Evolutionary conservation across 208 protist species (phyloP).

Genomic region (Trypanosoma theileri): DNA sequence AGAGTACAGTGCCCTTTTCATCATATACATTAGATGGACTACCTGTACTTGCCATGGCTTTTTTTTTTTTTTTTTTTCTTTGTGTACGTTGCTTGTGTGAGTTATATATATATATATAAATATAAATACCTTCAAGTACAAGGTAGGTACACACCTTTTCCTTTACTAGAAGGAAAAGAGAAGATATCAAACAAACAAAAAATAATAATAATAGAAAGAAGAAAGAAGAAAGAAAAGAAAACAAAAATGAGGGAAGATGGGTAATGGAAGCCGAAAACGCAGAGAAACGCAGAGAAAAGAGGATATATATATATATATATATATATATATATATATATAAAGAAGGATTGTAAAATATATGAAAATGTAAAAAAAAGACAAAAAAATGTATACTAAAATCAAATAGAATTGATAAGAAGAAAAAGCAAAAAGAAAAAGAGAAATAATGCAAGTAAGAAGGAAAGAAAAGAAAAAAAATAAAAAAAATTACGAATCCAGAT

Average conservation of each 20-base stretch:
- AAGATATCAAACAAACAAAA: constrained; percentile 6
- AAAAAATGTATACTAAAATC: background rate
- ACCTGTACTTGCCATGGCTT: constrained; percentile 40
- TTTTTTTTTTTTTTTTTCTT: background rate
- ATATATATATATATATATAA: too few species aligned
- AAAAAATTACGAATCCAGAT: background rate
- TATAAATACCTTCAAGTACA: too few species aligned
- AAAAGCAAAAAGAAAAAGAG: background rate
- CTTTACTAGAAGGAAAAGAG: background rate
- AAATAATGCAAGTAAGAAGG: background rate
- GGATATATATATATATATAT: too few species aligned
- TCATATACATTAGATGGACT: constrained; percentile 60
- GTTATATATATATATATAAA: too few species aligned
- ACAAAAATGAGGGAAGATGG: background rate
- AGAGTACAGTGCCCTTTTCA: constrained; percentile 65
- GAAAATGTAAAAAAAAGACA: background rate
- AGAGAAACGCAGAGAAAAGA: too few species aligned
- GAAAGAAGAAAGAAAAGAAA: background rate
- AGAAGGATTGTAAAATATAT: too few species aligned
- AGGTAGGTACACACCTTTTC: too few species aligned
- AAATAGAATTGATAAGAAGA: background rate
- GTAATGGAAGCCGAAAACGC: too few species aligned
- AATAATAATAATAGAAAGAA: constrained; percentile 7
- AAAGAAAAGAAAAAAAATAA: background rate
- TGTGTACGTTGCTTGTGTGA: too few species aligned